Evolutionary conservation across 768 basidiomycete genomes (phyloP).

Genomic region (Kwoniella sp.): DNA sequence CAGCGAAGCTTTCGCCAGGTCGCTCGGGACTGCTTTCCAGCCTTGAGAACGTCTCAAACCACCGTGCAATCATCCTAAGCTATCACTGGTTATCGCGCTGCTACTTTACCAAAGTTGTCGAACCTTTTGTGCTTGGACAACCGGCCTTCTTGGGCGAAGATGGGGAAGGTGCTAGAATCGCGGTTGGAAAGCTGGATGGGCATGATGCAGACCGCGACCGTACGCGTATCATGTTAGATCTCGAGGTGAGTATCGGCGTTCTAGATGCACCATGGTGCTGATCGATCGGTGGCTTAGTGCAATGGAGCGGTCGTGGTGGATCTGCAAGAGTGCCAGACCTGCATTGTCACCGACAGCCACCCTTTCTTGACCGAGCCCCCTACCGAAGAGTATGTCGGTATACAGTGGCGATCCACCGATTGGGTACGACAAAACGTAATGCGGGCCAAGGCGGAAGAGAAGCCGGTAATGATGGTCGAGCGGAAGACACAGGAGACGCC

Average conservation of each 20-base stretch:
- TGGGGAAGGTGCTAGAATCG: not conserved
- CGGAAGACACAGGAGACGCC: not conserved
- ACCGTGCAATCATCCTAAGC: not conserved
- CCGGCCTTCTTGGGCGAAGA: not conserved
- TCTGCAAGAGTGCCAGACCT: not conserved
- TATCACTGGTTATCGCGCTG: conserved; percentile 12
- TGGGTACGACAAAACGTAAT: conserved; percentile 6
- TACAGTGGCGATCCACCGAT: not conserved
- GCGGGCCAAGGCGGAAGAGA: not conserved
- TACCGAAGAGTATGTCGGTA: not conserved
- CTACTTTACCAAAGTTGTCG: conserved; percentile 10
- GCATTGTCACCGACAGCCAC: conserved; percentile 1
- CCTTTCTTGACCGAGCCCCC: not conserved
- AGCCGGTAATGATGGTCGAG: conserved; percentile 1
- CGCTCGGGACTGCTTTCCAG: not conserved
- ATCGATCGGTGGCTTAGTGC: not conserved
- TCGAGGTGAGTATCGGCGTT: conserved; percentile 8
- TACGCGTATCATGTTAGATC: conserved; percentile 11
- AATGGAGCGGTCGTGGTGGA: conserved; percentile 11
- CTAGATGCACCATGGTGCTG: not conserved
- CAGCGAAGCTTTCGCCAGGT: not conserved
- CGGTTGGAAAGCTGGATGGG: no score
- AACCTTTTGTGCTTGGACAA: not conserved
- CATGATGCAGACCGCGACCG: no score
- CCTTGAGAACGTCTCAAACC: not conserved